Evolutionary conservation across 129 eudicot species (phyloP).

Genomic region (Flaveria linearis): DNA sequence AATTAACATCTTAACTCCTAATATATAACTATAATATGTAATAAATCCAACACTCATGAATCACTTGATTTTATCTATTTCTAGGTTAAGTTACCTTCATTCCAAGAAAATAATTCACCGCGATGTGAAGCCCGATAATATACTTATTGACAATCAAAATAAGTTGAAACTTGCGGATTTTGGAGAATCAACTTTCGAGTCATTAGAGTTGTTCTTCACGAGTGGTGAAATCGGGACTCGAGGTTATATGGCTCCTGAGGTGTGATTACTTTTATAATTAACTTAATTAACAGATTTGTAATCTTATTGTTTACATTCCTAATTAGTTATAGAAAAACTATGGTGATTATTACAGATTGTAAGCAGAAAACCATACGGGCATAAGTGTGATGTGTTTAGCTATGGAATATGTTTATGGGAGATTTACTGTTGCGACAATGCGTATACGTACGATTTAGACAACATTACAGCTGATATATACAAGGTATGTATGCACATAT

Average conservation of each 20-base stretch:
- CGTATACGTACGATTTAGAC: conserved; percentile 36
- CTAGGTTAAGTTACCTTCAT: conserved; percentile 55
- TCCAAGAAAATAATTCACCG: conserved; percentile 50
- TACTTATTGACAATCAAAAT: conserved; percentile 44
- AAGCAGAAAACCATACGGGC: conserved; percentile 32
- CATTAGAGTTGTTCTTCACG: conserved; percentile 34
- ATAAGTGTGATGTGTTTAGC: conserved; percentile 48
- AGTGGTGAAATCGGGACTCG: conserved; percentile 53
- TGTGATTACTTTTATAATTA: not conserved
- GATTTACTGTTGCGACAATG: conserved; percentile 44
- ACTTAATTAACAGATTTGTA: not conserved
- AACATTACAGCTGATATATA: conserved; percentile 33
- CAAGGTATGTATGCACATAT: conserved; percentile 25
- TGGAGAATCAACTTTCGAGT: conserved; percentile 39
- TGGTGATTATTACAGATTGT: conserved; percentile 26
- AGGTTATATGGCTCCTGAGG: conserved; percentile 72
- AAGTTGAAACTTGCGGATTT: conserved; percentile 42
- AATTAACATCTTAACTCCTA: not conserved
- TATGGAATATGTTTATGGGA: conserved; percentile 60
- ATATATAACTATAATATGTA: not conserved
- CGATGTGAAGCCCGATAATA: conserved; percentile 49
- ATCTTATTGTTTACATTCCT: not conserved
- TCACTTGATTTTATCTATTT: not conserved
- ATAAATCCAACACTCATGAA: not conserved
- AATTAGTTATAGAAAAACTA: not conserved